These are phyloP conservation scores for Leishmania tropica DNA, from an alignment of 208 protist genomes.

Conservation along the genomic window DNA sequence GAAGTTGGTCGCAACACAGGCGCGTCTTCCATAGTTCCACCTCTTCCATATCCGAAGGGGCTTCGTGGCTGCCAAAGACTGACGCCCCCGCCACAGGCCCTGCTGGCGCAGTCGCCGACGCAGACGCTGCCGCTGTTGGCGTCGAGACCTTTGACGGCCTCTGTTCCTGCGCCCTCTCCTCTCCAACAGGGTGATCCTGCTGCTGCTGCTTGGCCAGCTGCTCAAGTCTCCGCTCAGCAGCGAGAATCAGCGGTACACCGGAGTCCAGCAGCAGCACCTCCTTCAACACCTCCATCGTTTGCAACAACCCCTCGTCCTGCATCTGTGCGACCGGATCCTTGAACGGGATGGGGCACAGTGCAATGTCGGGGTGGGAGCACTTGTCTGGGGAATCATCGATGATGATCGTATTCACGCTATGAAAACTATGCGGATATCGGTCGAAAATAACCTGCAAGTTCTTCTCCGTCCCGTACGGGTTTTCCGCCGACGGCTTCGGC, in stretches of 20 bases:
- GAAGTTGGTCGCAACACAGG: constrained; percentile 73
- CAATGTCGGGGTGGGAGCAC: constrained; percentile 91
- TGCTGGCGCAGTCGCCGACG: not conserved
- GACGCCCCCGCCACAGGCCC: not conserved
- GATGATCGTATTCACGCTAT: constrained; percentile 92
- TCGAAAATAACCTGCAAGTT: constrained; percentile 87
- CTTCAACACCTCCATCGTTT: constrained; percentile 72
- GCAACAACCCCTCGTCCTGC: constrained; percentile 65
- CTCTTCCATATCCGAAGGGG: constrained; percentile 29
- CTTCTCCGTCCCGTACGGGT: constrained; percentile 87
- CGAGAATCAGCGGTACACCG: constrained; percentile 71
- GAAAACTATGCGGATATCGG: constrained; percentile 81
- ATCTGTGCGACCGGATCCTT: constrained; percentile 60
- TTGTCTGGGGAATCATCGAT: constrained; percentile 91
- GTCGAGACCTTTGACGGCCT: not conserved
- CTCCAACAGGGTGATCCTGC: not conserved
- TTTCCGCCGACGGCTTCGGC: constrained; percentile 51
- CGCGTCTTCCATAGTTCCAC: constrained; percentile 67
- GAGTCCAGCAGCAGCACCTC: constrained; percentile 77
- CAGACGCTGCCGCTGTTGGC: not conserved
- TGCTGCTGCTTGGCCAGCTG: constrained; percentile 20
- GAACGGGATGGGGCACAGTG: constrained; percentile 86
- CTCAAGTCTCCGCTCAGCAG: constrained; percentile 60
- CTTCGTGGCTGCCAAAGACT: not conserved
- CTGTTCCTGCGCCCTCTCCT: not conserved